Base-by-base conservation (phyloP, 805 yeast species). In the Schizosaccharomyces cryophilus region DNA sequence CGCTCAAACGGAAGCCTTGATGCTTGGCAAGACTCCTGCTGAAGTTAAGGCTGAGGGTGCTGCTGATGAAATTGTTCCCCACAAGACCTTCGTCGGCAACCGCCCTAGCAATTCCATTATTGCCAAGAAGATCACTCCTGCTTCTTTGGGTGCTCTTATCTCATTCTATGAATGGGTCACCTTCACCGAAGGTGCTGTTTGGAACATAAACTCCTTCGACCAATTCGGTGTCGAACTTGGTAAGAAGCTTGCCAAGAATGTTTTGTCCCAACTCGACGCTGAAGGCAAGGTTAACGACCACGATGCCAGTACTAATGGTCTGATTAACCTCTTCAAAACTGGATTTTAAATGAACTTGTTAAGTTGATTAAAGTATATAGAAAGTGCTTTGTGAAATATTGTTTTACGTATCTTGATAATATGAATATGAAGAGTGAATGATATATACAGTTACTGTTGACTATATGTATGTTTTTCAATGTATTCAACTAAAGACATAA, bases 161-260 rank as follows among this genome's bases (percentile, higher is more conserved):
- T 96, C 95, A 56, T 93, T 93, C 81, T 93, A 93, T 78, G 98
- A 93, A 77, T 96, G 88, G 73, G 80, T 87, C 63, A 90, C 97
- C 54, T 93, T 93, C 76, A 89, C 89, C 63, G 98, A 93, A 77
- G 98, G 98, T 76, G 98, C 98, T 62, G 76, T 93, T 70, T 90
- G 98, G 98, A 93, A 94, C 81, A 89, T 93, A 78, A 93, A 93
- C 83, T 90, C 97, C 21, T 93, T 87, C 72, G 98, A 93, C 78
- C 98, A 93, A 79, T 93, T 97, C 95, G 98, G 98, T 75, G 98
- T 93, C 69, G 98, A 93, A 78, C 85, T 93, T 69, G 98, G 98
- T 73, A 93, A 93, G 78, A 94, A 85, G 61, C 81, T 93, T 71
- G 98, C 98, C 71, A 93, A 93, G 83, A 93, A 80, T 63, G 90